phyloP scores from a whole-genome alignment of 2,329 filamentous ascomycete species.

The Aspergillus jensenii region DNA sequence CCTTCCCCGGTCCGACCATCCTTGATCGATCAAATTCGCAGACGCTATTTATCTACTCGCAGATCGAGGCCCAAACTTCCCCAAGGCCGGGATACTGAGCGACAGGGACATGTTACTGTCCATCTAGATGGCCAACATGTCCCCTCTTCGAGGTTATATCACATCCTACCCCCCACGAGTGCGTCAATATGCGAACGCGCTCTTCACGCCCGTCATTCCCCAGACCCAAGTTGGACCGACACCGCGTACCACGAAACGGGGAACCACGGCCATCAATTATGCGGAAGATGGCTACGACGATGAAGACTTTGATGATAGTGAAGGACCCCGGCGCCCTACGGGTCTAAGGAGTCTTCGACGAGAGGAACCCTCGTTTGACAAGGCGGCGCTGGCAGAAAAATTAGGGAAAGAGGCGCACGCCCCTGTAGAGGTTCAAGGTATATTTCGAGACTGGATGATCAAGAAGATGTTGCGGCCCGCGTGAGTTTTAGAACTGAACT shows the following conservation, averaged over 20 bases:
- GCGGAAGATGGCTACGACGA: constrained; percentile 93
- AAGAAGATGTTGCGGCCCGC: constrained; percentile 57
- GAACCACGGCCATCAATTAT: constrained; percentile 95
- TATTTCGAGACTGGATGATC: constrained; percentile 95
- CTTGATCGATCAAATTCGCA: constrained; percentile 9
- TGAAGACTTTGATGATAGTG: constrained; percentile 61
- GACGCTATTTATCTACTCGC: constrained; percentile 19
- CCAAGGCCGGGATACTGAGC: constrained; percentile 17
- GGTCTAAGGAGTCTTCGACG: constrained; percentile 79
- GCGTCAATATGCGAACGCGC: constrained; percentile 86
- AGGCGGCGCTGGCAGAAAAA: constrained; percentile 68
- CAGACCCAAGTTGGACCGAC: constrained; percentile 64
- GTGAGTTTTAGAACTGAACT: constrained; percentile 31
- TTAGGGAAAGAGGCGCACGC: constrained; percentile 76
- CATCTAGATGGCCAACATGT: constrained; percentile 42
- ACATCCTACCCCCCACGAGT: constrained; percentile 89
- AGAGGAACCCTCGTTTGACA: constrained; percentile 67
- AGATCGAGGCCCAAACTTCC: constrained; percentile 20
- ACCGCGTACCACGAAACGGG: constrained; percentile 90
- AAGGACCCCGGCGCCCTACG: constrained; percentile 70
- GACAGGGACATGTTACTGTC: constrained; percentile 38
- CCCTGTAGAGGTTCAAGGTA: constrained; percentile 82
- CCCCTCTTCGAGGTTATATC: constrained; percentile 79
- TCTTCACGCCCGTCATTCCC: constrained; percentile 80
- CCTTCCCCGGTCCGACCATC: constrained; percentile 12